Percentiles rank a stretch among this genome's conserved stretches.
Evolutionary conservation across 352 stramenopile genomes (phyloP).

Genomic region (Phytophthora multivora): DNA sequence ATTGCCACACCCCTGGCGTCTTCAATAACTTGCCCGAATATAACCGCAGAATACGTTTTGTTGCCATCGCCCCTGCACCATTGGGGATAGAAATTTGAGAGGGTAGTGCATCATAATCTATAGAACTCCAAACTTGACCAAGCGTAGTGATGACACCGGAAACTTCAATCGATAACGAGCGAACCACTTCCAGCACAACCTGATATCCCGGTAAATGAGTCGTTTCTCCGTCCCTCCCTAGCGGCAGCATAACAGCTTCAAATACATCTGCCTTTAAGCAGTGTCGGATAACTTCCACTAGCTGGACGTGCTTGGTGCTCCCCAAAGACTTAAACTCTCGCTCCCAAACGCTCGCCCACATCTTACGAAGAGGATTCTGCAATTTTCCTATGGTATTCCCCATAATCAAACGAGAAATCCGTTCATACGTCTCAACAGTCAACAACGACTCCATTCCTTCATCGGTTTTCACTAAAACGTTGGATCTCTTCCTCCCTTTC

Average conservation of each 20-base stretch:
- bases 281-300: conserved; percentile 34
- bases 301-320: conserved; percentile 6
- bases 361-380: neutral
- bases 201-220: conserved; percentile 33
- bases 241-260: conserved; percentile 7
- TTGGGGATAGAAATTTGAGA: neutral
- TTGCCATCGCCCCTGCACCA: neutral
- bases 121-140: conserved; percentile 19
- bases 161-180: conserved; percentile 12
- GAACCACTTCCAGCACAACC: conserved; percentile 28
- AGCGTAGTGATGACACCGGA: conserved; percentile 24
- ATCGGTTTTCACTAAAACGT: conserved; percentile 17
- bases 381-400: neutral
- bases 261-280: conserved; percentile 47
- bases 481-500: conserved; percentile 12
- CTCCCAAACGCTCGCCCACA: conserved; percentile 47
- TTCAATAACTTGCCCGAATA: conserved; percentile 35
- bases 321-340: conserved; percentile 27
- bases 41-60: conserved; percentile 25
- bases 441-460: conserved; percentile 8
- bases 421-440: conserved; percentile 14
- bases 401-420: conserved; percentile 7
- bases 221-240: neutral
- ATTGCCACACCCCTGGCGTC: neutral
- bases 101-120: neutral